A percentile compares a stretch with the other conserved stretches of the same genome.
Evolutionary conservation across 2,329 filamentous ascomycete genomes (phyloP).

Genomic region (Bipolaris gigantea): DNA sequence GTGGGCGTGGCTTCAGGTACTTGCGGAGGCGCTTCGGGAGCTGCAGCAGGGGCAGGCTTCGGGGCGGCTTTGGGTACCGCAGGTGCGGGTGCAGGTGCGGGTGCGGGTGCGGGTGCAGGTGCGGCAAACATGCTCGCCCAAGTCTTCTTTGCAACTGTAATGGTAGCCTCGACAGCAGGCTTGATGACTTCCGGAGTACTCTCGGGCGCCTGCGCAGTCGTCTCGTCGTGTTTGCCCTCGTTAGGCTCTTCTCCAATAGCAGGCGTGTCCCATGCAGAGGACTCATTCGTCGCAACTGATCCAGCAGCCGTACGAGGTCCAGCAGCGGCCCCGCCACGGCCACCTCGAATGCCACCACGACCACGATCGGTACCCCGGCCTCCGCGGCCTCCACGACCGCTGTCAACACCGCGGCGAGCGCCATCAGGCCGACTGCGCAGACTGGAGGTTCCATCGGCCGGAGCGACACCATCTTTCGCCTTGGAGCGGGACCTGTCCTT

Average conservation of each 20-base stretch:
- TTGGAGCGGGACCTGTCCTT: constrained; percentile 75
- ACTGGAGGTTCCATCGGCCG: constrained; percentile 52
- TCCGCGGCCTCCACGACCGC: constrained; percentile 49
- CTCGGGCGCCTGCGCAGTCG: constrained; percentile 19
- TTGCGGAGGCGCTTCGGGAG: constrained; percentile 43
- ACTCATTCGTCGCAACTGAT: constrained; percentile 73
- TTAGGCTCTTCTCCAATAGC: constrained; percentile 23
- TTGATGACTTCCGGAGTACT: constrained; percentile 22
- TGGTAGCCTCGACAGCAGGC: constrained; percentile 27
- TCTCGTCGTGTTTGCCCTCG: constrained; percentile 30
- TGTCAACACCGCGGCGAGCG: constrained; percentile 37
- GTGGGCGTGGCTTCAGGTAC: constrained; percentile 43
- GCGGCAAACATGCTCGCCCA: constrained; percentile 59
- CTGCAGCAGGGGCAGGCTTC: constrained; percentile 37
- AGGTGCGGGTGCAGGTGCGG: constrained; percentile 54
- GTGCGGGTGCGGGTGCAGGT: constrained; percentile 55
- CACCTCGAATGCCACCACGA: constrained; percentile 57
- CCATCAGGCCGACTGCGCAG: constrained; percentile 28
- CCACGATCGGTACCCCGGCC: constrained; percentile 62
- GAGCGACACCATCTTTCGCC: constrained; percentile 63
- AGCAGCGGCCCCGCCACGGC: constrained; percentile 66
- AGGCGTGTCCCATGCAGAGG: constrained; percentile 62
- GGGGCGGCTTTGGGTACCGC: constrained; percentile 41
- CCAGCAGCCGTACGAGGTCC: constrained; percentile 56
- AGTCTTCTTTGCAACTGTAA: constrained; percentile 52